Base-by-base conservation (phyloP, 1,139 yeast species). In the Debaryomyces nepalensis region DNA sequence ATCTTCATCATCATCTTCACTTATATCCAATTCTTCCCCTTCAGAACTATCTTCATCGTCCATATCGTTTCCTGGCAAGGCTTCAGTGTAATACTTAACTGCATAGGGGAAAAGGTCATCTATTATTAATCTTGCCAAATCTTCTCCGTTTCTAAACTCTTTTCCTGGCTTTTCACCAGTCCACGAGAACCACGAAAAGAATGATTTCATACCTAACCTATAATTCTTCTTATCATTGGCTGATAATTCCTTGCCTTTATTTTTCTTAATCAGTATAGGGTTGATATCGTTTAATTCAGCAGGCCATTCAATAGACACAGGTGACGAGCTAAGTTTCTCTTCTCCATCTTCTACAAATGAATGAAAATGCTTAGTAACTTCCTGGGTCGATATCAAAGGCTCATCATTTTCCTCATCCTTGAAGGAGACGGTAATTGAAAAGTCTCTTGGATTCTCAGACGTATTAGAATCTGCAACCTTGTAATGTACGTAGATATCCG, bases 171-270 rank as follows among this genome's bases (percentile, higher is more conserved):
- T 82, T 39, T 59, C 59, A 0, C 91, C 93, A 0, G 91, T 84
- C 93, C 93, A 85, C 35, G 68, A 66, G 54, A 84, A 84, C 81
- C 86, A 85, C 3, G 88, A 80, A 59, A 84, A 84, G 53, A 85
- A 79, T 4, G 88, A 80, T 55, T 81, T 81, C 89, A 84, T 84
- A 3, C 90, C 90, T 21, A 71, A 55, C 45, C 90, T 66, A 56
- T 84, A 84, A 37, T 69, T 68, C 52, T 77, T 81, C 59, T 84
- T 84, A 33, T 82, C 84, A 12, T 75, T 79, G 24, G 65, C 52
- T 4, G 73, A 51, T 52, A 67, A 64, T n/a, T 71, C 70, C 14
- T 57, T 58, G 4, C 61, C 64, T 36, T 57, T 58, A 33, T 53
- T 57, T 33, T 57, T 61, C 41, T 70, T 70, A 41, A 84, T 72